Conservation (phyloP, 2,329 filamentous ascomycete species). For the Colletotrichum aenigma region DNA sequence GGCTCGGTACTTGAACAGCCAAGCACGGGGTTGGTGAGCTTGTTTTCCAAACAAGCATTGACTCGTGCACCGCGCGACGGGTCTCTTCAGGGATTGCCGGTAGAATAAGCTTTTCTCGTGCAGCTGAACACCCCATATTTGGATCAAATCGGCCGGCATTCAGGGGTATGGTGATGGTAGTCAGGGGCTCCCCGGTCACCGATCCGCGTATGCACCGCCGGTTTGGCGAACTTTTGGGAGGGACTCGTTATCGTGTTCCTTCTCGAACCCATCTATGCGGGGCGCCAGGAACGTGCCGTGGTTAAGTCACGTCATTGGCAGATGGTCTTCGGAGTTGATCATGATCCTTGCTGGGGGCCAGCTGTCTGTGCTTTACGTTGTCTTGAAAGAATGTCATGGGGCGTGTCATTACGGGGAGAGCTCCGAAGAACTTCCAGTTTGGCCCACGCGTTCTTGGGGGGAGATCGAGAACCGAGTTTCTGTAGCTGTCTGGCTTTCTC, state of each 20-base stretch:
- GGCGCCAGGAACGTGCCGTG: not conserved
- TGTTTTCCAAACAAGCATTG: slow-evolving; percentile 7
- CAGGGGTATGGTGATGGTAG: not conserved
- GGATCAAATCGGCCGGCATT: not conserved
- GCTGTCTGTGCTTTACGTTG: not conserved
- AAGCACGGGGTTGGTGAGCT: not conserved
- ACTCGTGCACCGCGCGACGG: not conserved
- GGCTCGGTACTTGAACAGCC: not conserved
- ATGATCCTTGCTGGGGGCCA: not conserved
- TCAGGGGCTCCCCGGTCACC: not conserved
- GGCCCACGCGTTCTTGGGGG: not conserved
- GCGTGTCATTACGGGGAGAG: not conserved
- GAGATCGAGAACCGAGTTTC: not conserved
- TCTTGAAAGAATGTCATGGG: not conserved
- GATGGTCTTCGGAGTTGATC: not conserved
- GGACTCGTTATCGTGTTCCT: not conserved
- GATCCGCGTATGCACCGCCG: not conserved
- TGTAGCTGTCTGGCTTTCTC: not conserved
- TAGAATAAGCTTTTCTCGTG: slow-evolving; percentile 1
- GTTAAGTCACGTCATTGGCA: not conserved
- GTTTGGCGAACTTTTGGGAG: not conserved
- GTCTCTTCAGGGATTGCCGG: not conserved
- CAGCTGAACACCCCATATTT: not conserved
- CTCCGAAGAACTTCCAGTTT: not conserved
- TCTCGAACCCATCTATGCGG: not conserved